phyloP scores from a whole-genome alignment of 108 stramenopile species.

The Halocafeteria seosinensis region DNA sequence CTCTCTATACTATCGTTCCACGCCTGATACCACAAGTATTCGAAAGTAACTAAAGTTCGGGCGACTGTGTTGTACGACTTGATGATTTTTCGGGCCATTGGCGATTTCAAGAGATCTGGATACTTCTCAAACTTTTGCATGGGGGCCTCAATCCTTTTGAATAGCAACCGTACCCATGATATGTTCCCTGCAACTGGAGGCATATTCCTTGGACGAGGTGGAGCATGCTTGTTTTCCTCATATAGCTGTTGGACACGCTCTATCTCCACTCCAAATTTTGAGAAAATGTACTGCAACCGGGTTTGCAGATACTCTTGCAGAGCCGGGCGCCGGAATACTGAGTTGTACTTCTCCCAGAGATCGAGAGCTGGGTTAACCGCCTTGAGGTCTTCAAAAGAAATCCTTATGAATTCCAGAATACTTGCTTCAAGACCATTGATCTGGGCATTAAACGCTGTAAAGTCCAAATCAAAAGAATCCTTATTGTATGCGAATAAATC shows the following conservation, averaged over 20 bases:
- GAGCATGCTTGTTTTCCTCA: constrained; percentile 67
- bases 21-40: constrained; percentile 76
- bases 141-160: constrained; percentile 69
- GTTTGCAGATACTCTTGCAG: constrained; percentile 60
- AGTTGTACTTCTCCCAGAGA: constrained; percentile 57
- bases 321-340: constrained; percentile 57
- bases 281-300: constrained; percentile 67
- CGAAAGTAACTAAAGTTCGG: constrained; percentile 62
- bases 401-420: constrained; percentile 65
- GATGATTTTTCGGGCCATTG: constrained; percentile 64
- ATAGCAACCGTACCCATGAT: constrained; percentile 59
- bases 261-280: constrained; percentile 72
- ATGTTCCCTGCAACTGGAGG: constrained; percentile 76
- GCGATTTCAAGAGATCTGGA: constrained; percentile 56
- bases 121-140: constrained; percentile 70
- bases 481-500: constrained; percentile 64
- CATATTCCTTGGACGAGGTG: constrained; percentile 60
- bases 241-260: constrained; percentile 71
- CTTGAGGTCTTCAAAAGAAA: constrained; percentile 62
- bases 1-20: constrained; percentile 66
- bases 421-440: constrained; percentile 50
- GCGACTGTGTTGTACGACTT: constrained; percentile 82
- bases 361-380: constrained; percentile 59
- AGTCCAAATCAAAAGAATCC: constrained; percentile 65
- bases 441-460: constrained; percentile 66